Base-by-base conservation (phyloP, 495 filamentous ascomycete genomes). In the Talaromyces wortmannii region DNA sequence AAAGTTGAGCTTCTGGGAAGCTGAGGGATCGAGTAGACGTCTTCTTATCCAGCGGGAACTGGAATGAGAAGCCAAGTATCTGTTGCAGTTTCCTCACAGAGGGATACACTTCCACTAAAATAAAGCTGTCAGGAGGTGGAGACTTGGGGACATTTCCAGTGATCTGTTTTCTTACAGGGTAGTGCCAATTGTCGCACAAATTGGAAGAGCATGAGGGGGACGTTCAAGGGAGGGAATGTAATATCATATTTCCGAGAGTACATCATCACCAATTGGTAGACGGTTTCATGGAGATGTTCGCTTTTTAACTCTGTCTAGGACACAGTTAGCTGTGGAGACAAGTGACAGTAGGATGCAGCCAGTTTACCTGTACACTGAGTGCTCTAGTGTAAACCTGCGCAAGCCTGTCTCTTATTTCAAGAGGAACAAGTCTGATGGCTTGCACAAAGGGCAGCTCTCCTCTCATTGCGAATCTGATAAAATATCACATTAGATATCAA, bases 131-230 rank as follows among this genome's bases (percentile, higher is more conserved):
- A 55, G 23, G 4, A 50, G 3, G 23, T 60, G 29, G 29, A 43
- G 16, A 32, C 15, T 36, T 29, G 53, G 32, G 44, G 31, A 13
- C 18, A 47, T 29, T 31, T 44, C 8, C 31, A 53, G 50, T 29
- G 23, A 33, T 23, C 7, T 13, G 23, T n/a, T 15, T 1, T 63
- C 81, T 56, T 83, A 92, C 89, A 64, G 44, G 94, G 94, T 17
- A 98, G 73, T 7, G 86, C 83, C 23, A 97, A 75, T 46, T 87
- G 78, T 57, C 78, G 84, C 30, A 95, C 79, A 55, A 87, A 85
- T 42, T 84, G 78, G 55, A 85, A 83, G 7, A 91, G 65, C 15
- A 95, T 59, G 5, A 87, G 67, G 5, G 83, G 78, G 15, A 70
- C 65, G 53, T 95, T 95, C 40, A 96, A 60, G 0, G 81, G 69